phyloP scores from a whole-genome alignment of 78 protist genomes.

The Creolimax fragrantissima region DNA sequence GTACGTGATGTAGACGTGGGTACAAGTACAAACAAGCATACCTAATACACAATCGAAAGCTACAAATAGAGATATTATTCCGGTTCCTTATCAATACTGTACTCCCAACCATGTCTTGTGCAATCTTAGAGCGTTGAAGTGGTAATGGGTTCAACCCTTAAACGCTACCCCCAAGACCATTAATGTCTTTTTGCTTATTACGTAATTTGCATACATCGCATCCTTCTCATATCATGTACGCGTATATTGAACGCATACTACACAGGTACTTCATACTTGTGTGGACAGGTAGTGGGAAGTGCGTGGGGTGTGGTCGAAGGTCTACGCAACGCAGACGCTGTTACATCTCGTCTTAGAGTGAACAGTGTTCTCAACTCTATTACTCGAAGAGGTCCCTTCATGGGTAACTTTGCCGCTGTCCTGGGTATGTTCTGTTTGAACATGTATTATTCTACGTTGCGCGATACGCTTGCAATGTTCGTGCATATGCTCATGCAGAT shows the following conservation, averaged over 20 bases:
- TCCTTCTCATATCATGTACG: too few species aligned
- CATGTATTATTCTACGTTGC: too few species aligned
- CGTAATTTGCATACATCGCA: too few species aligned
- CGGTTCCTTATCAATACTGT: background rate
- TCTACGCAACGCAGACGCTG: background rate
- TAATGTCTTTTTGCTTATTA: too few species aligned
- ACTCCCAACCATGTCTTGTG: background rate
- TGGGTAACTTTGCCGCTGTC: constrained; percentile 4
- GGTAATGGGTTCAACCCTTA: too few species aligned
- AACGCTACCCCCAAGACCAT: too few species aligned
- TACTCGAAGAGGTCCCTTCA: constrained; percentile 6
- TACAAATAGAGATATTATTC: background rate
- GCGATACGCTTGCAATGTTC: too few species aligned
- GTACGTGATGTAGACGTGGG: background rate
- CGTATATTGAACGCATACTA: too few species aligned
- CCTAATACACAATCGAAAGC: background rate
- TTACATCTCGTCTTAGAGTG: background rate
- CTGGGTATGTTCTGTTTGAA: background rate
- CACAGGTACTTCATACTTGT: too few species aligned
- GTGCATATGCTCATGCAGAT: too few species aligned
- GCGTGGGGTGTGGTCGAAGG: background rate
- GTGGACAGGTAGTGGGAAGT: too few species aligned
- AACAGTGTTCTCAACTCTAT: constrained; percentile 3
- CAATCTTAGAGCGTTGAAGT: too few species aligned
- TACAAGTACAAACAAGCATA: background rate